Conservation (phyloP, 306 rosid genomes). For the Trifolium pratense region DNA sequence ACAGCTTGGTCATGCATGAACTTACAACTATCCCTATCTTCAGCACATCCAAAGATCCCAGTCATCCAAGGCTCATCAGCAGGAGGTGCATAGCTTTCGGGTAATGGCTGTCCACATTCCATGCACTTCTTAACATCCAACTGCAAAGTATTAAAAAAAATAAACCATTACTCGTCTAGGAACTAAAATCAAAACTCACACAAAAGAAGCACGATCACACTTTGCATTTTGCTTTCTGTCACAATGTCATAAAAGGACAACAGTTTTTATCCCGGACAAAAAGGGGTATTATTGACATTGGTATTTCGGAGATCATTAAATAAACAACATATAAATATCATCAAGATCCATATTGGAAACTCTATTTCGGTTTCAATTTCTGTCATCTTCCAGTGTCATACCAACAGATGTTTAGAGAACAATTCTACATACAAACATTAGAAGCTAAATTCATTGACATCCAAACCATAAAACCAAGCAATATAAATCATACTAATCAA, state of each 20-base stretch:
- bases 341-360: background rate
- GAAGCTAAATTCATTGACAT: background rate
- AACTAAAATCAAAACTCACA: slow-evolving; percentile 22
- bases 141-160: slow-evolving; percentile 44
- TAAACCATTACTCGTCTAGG: slow-evolving; percentile 4
- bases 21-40: slow-evolving; percentile 69
- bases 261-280: background rate
- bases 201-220: slow-evolving; percentile 21
- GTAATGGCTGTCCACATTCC: slow-evolving; percentile 73
- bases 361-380: background rate
- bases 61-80: slow-evolving; percentile 78
- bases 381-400: background rate
- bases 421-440: slow-evolving; percentile 2
- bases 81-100: slow-evolving; percentile 78
- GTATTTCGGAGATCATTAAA: background rate
- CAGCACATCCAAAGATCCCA: slow-evolving; percentile 71
- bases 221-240: slow-evolving; percentile 3
- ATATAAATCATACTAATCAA: background rate
- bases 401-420: background rate
- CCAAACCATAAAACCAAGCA: slow-evolving; percentile 1
- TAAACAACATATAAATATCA: background rate
- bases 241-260: background rate
- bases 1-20: slow-evolving; percentile 14
- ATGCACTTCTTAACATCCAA: slow-evolving; percentile 57
- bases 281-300: background rate